A percentile compares a stretch with the other conserved stretches of the same genome.
Evolutionary conservation across 2,329 filamentous ascomycete species (phyloP).

Genomic region (Neofusicoccum cordaticola): DNA sequence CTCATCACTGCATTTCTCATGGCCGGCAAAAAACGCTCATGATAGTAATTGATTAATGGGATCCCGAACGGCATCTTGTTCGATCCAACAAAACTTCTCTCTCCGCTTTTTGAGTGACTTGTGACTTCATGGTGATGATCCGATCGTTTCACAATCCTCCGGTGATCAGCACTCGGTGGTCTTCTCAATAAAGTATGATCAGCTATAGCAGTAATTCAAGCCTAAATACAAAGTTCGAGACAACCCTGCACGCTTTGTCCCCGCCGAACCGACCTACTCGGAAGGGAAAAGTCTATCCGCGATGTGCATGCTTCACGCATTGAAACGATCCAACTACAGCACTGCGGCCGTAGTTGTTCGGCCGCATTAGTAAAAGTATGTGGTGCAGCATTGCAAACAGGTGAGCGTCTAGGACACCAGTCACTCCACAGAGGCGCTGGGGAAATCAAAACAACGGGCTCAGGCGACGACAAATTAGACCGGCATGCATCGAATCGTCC

Average conservation of each 20-base stretch:
- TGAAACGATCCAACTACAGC: not conserved
- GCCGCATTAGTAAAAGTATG: no score
- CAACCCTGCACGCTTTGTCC: not conserved
- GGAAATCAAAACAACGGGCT: no score
- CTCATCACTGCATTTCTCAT: not conserved
- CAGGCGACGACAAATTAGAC: no score
- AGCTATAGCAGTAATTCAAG: not conserved
- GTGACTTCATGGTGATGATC: not conserved
- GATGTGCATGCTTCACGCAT: not conserved
- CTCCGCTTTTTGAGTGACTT: not conserved
- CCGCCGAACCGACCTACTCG: not conserved
- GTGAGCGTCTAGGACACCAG: no score
- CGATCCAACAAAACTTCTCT: not conserved
- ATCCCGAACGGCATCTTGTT: not conserved
- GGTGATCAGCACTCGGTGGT: not conserved
- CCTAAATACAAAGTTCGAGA: not conserved
- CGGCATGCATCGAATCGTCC: no score
- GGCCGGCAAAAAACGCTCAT: not conserved
- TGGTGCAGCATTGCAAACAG: no score
- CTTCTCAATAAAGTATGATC: not conserved
- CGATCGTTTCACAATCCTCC: not conserved
- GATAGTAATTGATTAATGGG: constrained; percentile 5
- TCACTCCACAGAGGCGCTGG: no score
- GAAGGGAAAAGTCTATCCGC: not conserved
- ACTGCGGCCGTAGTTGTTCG: not conserved